Percentiles rank a stretch among this genome's conserved stretches.
Evolutionary conservation across 352 stramenopile species (phyloP).

Genomic region (Globisporangium cystogenes): DNA sequence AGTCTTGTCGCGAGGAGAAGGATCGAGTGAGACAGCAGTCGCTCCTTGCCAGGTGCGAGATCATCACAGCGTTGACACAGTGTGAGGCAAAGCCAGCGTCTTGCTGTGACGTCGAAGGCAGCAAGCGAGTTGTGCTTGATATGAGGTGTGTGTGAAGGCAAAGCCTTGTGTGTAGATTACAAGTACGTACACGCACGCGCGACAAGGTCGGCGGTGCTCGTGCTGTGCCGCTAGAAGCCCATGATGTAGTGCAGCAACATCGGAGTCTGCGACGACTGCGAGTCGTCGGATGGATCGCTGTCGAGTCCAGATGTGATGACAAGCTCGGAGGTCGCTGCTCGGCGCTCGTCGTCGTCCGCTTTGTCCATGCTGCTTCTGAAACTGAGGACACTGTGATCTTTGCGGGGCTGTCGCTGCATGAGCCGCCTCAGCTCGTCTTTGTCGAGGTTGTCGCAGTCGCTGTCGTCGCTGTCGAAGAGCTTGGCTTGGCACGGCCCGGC

Average conservation of each 20-base stretch:
- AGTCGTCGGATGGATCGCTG: not conserved
- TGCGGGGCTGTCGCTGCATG: not conserved
- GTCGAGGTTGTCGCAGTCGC: conserved; percentile 6
- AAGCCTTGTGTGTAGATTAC: not conserved
- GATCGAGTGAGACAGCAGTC: too few relatives aligned
- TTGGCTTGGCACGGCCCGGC: conserved; percentile 1
- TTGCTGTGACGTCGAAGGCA: too few relatives aligned
- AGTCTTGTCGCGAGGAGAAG: too few relatives aligned
- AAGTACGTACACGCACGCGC: too few relatives aligned
- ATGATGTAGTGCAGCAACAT: conserved; percentile 12
- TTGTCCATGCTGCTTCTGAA: not conserved
- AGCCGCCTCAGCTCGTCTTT: not conserved
- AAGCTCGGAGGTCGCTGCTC: not conserved
- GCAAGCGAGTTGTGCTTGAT: too few relatives aligned
- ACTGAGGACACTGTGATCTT: too few relatives aligned
- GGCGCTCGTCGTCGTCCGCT: not conserved
- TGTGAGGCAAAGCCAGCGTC: too few relatives aligned
- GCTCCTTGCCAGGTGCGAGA: too few relatives aligned
- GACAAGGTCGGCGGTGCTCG: too few relatives aligned
- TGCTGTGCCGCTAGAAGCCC: conserved; percentile 3
- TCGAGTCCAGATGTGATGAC: not conserved
- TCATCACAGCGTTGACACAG: too few relatives aligned
- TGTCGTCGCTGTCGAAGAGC: conserved; percentile 6
- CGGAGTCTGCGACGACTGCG: not conserved
- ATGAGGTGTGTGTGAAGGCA: too few relatives aligned